These are phyloP conservation scores for Phialophora chinensis DNA, from an alignment of 2,329 filamentous ascomycete species.

Conservation along the genomic window DNA sequence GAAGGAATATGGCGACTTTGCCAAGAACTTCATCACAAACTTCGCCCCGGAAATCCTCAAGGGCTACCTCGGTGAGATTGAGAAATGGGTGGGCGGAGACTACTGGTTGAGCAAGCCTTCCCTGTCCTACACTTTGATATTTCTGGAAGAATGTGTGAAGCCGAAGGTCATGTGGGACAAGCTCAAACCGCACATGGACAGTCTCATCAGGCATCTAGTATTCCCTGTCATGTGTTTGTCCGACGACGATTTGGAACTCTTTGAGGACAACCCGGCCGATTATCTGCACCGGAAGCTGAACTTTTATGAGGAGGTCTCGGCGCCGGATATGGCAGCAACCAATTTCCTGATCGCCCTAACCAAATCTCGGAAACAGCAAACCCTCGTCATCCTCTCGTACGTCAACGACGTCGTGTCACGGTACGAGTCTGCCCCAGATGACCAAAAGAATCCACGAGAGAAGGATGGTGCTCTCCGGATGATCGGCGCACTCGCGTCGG, in stretches of 20 bases:
- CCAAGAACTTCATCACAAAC: slow-evolving; percentile 86
- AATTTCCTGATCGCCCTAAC: slow-evolving; percentile 96
- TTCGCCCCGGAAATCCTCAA: slow-evolving; percentile 97
- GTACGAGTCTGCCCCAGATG: slow-evolving; percentile 82
- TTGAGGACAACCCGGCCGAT: slow-evolving; percentile 91
- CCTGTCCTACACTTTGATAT: slow-evolving; percentile 90
- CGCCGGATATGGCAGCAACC: slow-evolving; percentile 92
- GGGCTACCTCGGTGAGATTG: slow-evolving; percentile 90
- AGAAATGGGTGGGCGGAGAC: slow-evolving; percentile 95
- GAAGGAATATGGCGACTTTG: slow-evolving; percentile 78
- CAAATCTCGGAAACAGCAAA: slow-evolving; percentile 93
- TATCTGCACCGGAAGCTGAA: slow-evolving; percentile 97
- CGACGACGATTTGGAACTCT: slow-evolving; percentile 90
- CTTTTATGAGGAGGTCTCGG: slow-evolving; percentile 95
- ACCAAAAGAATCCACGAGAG: slow-evolving; percentile 89
- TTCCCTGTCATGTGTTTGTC: slow-evolving; percentile 95
- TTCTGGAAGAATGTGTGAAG: slow-evolving; percentile 95
- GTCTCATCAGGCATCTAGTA: slow-evolving; percentile 89
- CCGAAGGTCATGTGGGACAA: slow-evolving; percentile 97
- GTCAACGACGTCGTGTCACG: slow-evolving; percentile 94
- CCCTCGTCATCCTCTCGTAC: slow-evolving; percentile 91
- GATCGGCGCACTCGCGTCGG: slow-evolving; percentile 92
- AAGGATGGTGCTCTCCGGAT: slow-evolving; percentile 97
- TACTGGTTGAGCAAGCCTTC: slow-evolving; percentile 94
- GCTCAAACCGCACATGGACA: slow-evolving; percentile 90